These are phyloP conservation scores for Coniferiporia sulphurascens DNA, from an alignment of 1,284 basidiomycete genomes.

Conservation along the genomic window DNA sequence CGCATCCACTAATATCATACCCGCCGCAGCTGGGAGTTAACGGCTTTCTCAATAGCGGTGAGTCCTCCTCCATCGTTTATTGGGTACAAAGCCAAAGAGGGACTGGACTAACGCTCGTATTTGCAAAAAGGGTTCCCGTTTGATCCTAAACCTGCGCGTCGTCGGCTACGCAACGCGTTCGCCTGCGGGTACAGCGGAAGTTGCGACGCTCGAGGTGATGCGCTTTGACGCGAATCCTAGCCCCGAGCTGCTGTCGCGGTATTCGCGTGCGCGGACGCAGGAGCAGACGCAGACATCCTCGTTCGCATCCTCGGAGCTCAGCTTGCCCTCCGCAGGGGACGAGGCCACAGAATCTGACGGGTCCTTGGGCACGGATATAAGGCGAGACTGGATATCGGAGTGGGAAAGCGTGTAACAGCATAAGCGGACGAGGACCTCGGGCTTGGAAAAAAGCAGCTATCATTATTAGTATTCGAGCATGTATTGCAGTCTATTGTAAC, in stretches of 20 bases:
- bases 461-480: too few species aligned
- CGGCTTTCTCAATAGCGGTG: constrained; percentile 2
- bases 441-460: not conserved
- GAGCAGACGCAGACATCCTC: not conserved
- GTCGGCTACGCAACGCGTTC: not conserved
- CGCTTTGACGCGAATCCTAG: not conserved
- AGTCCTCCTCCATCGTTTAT: not conserved
- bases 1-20: not conserved
- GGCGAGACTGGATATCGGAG: not conserved
- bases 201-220: constrained; percentile 3
- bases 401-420: not conserved
- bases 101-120: too few species aligned
- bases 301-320: not conserved
- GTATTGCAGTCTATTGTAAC: too few species aligned
- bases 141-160: constrained; percentile 7
- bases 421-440: not conserved
- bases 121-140: not conserved
- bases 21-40: not conserved
- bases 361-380: not conserved
- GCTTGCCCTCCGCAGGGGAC: not conserved
- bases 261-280: not conserved
- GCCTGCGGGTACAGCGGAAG: not conserved
- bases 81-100: not conserved
- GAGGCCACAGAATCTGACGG: not conserved
- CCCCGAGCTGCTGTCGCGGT: not conserved